phyloP scores from a whole-genome alignment of 441 rosid genomes.

The Gossypium davidsonii region DNA sequence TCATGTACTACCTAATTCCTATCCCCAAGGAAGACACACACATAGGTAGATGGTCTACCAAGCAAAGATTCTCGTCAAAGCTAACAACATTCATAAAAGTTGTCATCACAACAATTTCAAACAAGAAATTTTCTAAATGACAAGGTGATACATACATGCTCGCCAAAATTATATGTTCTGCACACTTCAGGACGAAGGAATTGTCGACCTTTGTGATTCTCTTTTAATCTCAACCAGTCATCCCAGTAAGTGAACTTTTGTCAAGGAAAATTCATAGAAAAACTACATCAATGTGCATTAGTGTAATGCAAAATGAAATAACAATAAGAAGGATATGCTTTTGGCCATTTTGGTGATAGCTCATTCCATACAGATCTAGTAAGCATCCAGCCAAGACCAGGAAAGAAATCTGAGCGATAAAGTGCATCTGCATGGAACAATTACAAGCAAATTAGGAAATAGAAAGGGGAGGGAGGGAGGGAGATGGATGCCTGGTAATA shows the following conservation, averaged over 20 bases:
- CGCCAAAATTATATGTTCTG: constrained; percentile 97
- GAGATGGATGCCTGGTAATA: background rate
- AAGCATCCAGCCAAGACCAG: constrained; percentile 99
- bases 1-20: background rate
- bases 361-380: constrained; percentile 80
- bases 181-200: constrained; percentile 94
- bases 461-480: constrained; percentile 11
- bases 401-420: constrained; percentile 93
- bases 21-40: background rate
- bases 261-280: constrained; percentile 46
- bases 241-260: constrained; percentile 89
- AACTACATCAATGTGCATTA: constrained; percentile 11
- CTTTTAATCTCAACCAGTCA: constrained; percentile 93
- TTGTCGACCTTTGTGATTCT: constrained; percentile 83
- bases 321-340: constrained; percentile 81
- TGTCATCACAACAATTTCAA: background rate
- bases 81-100: background rate
- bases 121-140: background rate
- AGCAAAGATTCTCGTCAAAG: background rate
- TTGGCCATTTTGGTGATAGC: constrained; percentile 98
- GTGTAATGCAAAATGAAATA: constrained; percentile 10
- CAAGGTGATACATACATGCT: constrained; percentile 60
- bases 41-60: background rate
- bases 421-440: constrained; percentile 57
- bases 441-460: constrained; percentile 22